Base-by-base conservation (phyloP, 192 early-diverging fungal species). In the Backusella australiensis region DNA sequence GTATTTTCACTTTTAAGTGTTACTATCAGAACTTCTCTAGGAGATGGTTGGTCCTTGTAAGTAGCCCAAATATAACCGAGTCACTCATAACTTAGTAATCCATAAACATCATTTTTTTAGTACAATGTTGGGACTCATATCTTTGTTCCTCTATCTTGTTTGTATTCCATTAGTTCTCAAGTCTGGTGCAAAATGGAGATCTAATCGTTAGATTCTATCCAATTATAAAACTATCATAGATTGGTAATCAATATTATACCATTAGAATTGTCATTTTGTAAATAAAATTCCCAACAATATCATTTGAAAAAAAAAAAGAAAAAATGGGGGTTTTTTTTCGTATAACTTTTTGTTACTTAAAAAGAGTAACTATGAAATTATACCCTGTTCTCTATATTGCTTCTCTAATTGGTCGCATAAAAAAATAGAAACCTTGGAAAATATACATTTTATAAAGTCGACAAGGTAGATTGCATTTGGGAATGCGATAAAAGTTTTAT, bases 31-130 rank as follows among this genome's bases (percentile, higher is more conserved):
- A 49, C 8, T 14, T 26, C 38, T 19, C 63, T 78, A 39, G 72
- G 72, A 26, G 72, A 78, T 67, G 72, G 72, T 9, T 74, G 71
- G 71, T 36, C 77, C n/a, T 78, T 74, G 77, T 78, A 78, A 74
- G 77, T 69, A 4, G 4, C 4, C 49, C 11, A 38, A 69, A 44
- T 44, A 14, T 44, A 44, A 44, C 11, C 42, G 15, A 17, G 15
- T 4, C 42, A 44, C 15, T 44, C 42, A 4, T 44, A 17, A 21
- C 3, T n/a, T 23, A 56, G 6, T 66, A 19, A 12, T 35, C 34
- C 44, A 34, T 23, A 9, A 7, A n/a, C 0, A 26, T 17, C 23
- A 15, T 34, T 1, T 52, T 15, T 34, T 26, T 76, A 76, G 75
- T 53, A 76, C 75, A 6, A 29, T 69, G 34, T 15, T 76, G 14